Evolutionary conservation across 805 yeast species (phyloP).

Genomic region (Danielozyma ontarioensis): DNA sequence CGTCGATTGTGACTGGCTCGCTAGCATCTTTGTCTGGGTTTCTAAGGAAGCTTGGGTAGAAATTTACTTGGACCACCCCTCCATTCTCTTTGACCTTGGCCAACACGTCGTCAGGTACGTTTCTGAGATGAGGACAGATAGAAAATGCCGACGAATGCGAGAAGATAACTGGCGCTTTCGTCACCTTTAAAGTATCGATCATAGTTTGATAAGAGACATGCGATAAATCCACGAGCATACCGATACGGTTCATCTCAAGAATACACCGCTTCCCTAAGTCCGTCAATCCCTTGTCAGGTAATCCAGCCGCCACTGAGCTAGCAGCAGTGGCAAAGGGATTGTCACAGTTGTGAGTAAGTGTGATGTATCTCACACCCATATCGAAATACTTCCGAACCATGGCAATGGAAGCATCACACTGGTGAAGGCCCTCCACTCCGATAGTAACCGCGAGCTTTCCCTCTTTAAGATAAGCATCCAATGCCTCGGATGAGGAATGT

Average conservation of each 20-base stretch:
- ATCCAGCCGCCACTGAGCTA: constrained; percentile 41
- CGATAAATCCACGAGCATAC: constrained; percentile 48
- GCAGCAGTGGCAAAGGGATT: constrained; percentile 57
- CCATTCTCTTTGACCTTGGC: constrained; percentile 31
- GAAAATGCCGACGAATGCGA: constrained; percentile 44
- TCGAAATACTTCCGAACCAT: constrained; percentile 45
- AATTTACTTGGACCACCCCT: constrained; percentile 46
- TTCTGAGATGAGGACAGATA: constrained; percentile 39
- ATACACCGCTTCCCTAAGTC: constrained; percentile 36
- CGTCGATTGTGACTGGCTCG: constrained; percentile 35
- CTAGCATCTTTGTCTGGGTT: constrained; percentile 13
- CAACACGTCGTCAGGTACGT: constrained; percentile 46
- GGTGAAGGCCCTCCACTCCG: constrained; percentile 54
- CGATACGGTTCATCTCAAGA: constrained; percentile 47
- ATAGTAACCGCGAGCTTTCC: constrained; percentile 41
- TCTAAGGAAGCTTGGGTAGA: constrained; percentile 36
- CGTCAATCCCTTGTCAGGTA: constrained; percentile 40
- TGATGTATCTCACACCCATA: constrained; percentile 49
- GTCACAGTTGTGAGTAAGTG: constrained; percentile 52
- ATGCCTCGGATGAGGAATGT: constrained; percentile 35
- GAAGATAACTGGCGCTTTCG: constrained; percentile 44
- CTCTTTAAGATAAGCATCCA: constrained; percentile 20
- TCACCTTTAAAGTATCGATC: constrained; percentile 36
- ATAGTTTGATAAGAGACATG: constrained; percentile 47
- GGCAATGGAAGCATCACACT: constrained; percentile 44